Base-by-base conservation (phyloP, 2,329 filamentous ascomycete species). In the Penicillium olsonii region DNA sequence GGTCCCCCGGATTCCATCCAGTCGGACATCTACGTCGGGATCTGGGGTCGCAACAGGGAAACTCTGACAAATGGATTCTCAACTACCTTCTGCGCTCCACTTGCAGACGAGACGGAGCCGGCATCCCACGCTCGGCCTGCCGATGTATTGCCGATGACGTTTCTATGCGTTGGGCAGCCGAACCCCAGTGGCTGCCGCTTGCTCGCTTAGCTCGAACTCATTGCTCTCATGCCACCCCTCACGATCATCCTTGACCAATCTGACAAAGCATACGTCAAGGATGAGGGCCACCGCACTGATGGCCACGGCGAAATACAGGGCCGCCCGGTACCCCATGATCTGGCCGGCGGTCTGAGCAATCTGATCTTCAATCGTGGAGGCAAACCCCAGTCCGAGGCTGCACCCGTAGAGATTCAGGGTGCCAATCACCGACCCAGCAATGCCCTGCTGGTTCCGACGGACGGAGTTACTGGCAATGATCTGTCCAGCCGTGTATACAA, bases 381-480 rank as follows among this genome's bases (percentile, higher is more conserved):
- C 74, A 48, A 78, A 73, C 0, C 74, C 75, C 3, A 78, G 42
- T 0, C 75, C 75, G 3, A 72, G 60, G 48, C 70, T 73, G 26
- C 69, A 70, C 0, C 71, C 73, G 49, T 78, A 78, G 12, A 72
- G 61, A 42, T 73, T 65, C 11, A 78, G 52, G 0, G 72, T 74
- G 1, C 78, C 77, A 7, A 82, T 72, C 2, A 83, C 61, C 12
- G 72, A 76, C 0, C 72, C 76, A 0, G 78, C 79, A 2, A 81
- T 68, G 0, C 80, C 79, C 42, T 82, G 78, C 18, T 82, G 70
- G 5, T 71, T 68, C 2, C 70, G 67, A 2, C 59, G 67, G 24
- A 82, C 78, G 1, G 71, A 73, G 48, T 81, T 80, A 45, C 78
- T 81, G 0, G 78, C 76, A 45, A 82, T 79, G 4, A 82, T 77